Base-by-base conservation (phyloP, 148 eudicot genomes). In the Silene conica region DNA sequence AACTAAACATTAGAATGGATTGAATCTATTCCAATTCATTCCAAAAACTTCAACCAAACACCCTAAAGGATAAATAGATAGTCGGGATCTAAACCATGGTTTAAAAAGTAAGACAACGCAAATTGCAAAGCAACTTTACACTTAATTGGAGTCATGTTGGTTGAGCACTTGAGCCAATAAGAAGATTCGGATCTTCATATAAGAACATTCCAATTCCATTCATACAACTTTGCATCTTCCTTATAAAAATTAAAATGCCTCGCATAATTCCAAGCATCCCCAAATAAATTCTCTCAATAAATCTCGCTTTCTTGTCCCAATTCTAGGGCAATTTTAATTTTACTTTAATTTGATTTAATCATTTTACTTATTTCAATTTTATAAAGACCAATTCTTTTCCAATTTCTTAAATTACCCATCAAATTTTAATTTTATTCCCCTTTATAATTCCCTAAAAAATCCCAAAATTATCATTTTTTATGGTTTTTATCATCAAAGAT, bases 171-270 rank as follows among this genome's bases (percentile, higher is more conserved):
- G 11, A 46, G 26, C 71, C 71, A 68, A 68, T 68, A 11, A 25
- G 43, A 80, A 85, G 84, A 85, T 85, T 65, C 88, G 86, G 83
- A 85, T 85, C 84, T 85, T 52, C 75, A 54, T 8, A 55, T 31
- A 22, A 66, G 88, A 45, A 82, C 84, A 85, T 82, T 85, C 87
- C 78, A 58, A 59, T 2, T 15, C 31, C 58, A 59, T 2, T 15
- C 31, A 23, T n/a, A 72, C 55, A 50, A 12, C 13, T 20, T 55
- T 9, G 70, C 50, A 50, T 65, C 13, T 56, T 26, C 52, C 63
- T 69, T 43, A 67, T 31, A 54, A 67, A 60, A 23, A 9, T 4
- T 10, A 66, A 76, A 71, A 46, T 73, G 25, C 81, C 52, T 8
- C 31, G 77, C 72, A 78, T 78, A 59, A 68, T 78, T 67, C 81